Evolutionary conservation across 148 eudicot species (phyloP).

Genomic region (Silene uniflora): DNA sequence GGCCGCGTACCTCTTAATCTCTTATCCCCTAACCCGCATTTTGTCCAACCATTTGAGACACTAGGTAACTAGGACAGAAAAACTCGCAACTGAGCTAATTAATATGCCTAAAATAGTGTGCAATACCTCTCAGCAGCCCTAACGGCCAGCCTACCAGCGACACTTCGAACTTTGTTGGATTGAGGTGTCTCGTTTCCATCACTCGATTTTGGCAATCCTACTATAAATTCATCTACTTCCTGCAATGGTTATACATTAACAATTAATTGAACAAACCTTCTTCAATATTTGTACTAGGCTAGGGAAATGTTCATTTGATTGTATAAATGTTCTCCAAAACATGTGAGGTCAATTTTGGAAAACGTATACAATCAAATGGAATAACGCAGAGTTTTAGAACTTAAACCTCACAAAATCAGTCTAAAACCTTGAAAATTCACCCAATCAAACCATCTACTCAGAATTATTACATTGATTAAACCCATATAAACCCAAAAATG

Average conservation of each 20-base stretch:
- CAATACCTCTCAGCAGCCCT: constrained; percentile 63
- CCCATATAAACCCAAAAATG: not conserved
- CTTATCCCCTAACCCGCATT: too few species aligned
- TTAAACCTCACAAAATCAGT: not conserved
- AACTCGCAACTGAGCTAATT: not conserved
- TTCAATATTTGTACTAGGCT: not conserved
- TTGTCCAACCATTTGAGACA: too few species aligned
- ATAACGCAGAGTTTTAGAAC: too few species aligned
- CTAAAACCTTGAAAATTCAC: not conserved
- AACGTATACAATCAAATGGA: too few species aligned
- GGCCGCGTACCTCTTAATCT: too few species aligned
- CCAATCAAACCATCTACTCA: not conserved
- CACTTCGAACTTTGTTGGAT: constrained; percentile 66
- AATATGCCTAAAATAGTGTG: not conserved
- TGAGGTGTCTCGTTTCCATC: constrained; percentile 62
- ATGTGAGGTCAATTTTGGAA: too few species aligned
- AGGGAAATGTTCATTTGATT: not conserved
- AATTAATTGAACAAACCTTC: not conserved
- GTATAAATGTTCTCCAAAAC: too few species aligned
- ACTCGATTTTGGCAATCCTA: constrained; percentile 56
- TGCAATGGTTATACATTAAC: constrained; percentile 13
- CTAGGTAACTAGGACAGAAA: not conserved
- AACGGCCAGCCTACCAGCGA: constrained; percentile 64
- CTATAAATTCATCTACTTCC: constrained; percentile 73
- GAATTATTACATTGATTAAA: not conserved